Evolutionary conservation across 129 eudicot genomes (phyloP), one percentile per base, ranked within the genome.

Genomic region (Flaveria sonorensis): DNA sequence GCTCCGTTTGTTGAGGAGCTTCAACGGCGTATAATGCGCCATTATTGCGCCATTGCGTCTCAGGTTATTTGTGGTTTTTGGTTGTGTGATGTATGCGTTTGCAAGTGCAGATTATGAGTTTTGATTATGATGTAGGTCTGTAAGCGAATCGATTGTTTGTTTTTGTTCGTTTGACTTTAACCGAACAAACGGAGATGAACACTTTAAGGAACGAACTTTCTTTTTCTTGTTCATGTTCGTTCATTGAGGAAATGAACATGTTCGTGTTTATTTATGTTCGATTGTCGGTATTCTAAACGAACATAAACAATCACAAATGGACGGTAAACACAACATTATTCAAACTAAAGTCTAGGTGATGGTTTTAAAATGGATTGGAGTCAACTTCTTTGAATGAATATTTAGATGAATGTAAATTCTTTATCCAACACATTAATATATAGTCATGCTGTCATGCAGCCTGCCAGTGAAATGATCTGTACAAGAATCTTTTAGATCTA

Each of bases 1-100:
- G 56, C 74, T 19, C 92, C 98, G 3, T 89, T 93, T 16, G 96
- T 89, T 59, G 90, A 93, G 18, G 93, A 91, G 75, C 87, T 93
- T 30, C 93, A 83, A 69, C 79, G 90, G 3, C 84, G 96, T 10
- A 74, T 91, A 5, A n/a, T 79, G 68, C 86, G 89, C 6, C 86
- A 81, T 39, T 83, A 86, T 83, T 96, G 82, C 67, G 85, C 92
- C 43, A 75, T 79, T 68, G 83, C 78, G 64, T 67, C 87, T 30
- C 93, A 89, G 96, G 98, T 93, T 40, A 48, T 62, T n/a, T 42
- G 6, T 50, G 4, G 10, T 71, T 39, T 45, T 47, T 51, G 32
- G 2, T 10, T 5, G 36, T 30, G 36, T 30, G 36, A 8, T 7
- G 2, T 8, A 1, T 42, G 30, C 13, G 32, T 28, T 28, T 28